Evolutionary conservation across 2,329 filamentous ascomycete genomes (phyloP).

Genomic region (Colletotrichum simmondsii): DNA sequence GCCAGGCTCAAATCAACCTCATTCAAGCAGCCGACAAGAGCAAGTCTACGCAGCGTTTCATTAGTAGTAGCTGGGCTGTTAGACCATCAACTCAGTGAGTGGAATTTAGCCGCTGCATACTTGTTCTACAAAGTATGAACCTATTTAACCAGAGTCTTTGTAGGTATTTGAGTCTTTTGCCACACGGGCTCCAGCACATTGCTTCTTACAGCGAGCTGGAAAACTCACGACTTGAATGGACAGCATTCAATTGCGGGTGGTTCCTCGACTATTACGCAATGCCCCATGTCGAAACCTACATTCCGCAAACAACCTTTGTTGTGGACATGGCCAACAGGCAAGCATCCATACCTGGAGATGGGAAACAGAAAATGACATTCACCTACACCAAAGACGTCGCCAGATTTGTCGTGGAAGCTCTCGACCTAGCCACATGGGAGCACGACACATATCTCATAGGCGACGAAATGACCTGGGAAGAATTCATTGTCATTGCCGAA

Average conservation of each 20-base stretch:
- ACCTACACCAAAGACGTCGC: conserved; percentile 24
- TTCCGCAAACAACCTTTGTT: neutral
- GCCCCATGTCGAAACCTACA: conserved; percentile 36
- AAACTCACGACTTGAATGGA: conserved; percentile 13
- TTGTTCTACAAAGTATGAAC: no score
- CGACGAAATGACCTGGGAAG: conserved; percentile 49
- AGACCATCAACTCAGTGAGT: no score
- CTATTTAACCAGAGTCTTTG: no score
- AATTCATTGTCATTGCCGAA: conserved; percentile 48
- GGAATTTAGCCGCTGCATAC: no score
- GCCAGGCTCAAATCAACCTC: no score
- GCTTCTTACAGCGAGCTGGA: neutral
- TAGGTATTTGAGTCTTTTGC: no score
- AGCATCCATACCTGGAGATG: conserved; percentile 16
- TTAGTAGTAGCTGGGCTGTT: no score
- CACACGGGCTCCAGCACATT: no score
- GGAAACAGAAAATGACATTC: conserved; percentile 13
- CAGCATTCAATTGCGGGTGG: conserved; percentile 37
- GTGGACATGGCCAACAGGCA: conserved; percentile 1
- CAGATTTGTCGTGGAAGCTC: conserved; percentile 47
- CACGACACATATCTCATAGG: conserved; percentile 43
- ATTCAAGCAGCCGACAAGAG: no score
- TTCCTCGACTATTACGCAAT: conserved; percentile 43
- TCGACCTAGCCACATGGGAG: conserved; percentile 52
- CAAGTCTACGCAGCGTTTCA: no score